These are phyloP conservation scores for Mycena sp. DNA, from an alignment of 1,284 basidiomycete species.

Conservation along the genomic window DNA sequence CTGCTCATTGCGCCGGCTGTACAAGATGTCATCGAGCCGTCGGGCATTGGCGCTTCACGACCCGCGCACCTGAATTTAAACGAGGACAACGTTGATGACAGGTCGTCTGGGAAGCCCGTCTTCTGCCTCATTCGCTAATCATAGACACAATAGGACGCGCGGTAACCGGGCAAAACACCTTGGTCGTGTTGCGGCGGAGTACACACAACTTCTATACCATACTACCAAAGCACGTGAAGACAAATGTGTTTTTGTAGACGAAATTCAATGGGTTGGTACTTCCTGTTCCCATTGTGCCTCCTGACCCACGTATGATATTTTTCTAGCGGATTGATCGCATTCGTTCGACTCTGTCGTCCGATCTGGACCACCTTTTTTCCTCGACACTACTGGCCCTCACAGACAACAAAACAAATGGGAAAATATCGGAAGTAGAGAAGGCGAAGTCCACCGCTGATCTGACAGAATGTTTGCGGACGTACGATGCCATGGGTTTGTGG, in stretches of 20 bases:
- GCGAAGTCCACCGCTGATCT: conserved; percentile 71
- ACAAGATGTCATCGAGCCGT: conserved; percentile 48
- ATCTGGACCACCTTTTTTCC: conserved; percentile 84
- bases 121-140: conserved; percentile 8
- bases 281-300: conserved; percentile 22
- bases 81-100: conserved; percentile 47
- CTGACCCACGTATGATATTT: conserved; percentile 28
- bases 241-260: conserved; percentile 80
- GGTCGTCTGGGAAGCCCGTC: conserved; percentile 40
- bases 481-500: conserved; percentile 85
- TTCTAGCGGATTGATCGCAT: conserved; percentile 82
- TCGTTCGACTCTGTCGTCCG: conserved; percentile 81
- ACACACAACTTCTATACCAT: conserved; percentile 93
- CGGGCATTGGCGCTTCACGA: conserved; percentile 44
- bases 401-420: conserved; percentile 54
- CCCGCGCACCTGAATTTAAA: conserved; percentile 38
- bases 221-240: conserved; percentile 82
- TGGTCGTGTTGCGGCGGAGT: conserved; percentile 87
- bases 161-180: conserved; percentile 85
- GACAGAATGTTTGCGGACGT: conserved; percentile 84
- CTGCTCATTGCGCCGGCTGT: conserved; percentile 70
- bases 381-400: conserved; percentile 60
- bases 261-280: conserved; percentile 85
- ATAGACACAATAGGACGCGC: conserved; percentile 52
- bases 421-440: conserved; percentile 66